Evolutionary conservation across 306 rosid species (phyloP), one percentile per base, ranked within the genome.

Genomic region (Aeschynomene evenia): DNA sequence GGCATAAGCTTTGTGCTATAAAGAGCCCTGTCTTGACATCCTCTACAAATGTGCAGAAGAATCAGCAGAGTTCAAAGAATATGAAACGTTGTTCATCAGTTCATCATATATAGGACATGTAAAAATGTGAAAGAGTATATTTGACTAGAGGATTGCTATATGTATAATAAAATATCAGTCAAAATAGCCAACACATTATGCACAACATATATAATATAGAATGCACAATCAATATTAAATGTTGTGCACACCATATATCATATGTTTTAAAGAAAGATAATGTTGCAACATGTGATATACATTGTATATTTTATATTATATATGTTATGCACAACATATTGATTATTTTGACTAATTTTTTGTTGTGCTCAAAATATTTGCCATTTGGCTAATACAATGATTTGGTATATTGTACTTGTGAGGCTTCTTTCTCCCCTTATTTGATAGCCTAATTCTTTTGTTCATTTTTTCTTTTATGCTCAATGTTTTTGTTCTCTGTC

Each of bases 1-100:
- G 87, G 79, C 92, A 84, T 37, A 86, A 79, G 77, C 83, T 89
- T 64, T 85, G 96, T 78, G 80, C 90, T 13, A 49, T 86, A 3
- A 86, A 85, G 71, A 83, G 79, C 70, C 85, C 91, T 22, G 81
- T 85, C 34, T 50, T 82, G 40, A 78, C 82, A 13, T 79, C 66
- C 70, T 75, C 85, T 18, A 60, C 60, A 11, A 67, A 68, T 75
- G 14, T 80, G 63, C 80, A 62, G 18, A 83, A 79, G 45, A 77
- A 55, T 80, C 81, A 39, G 72, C 16, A 53, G 50, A 40, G 48
- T 26, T 56, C 64, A 19, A 82, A 72, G 58, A 78, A 59, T 37
- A 83, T 71, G 75, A 71, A 82, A 28, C 72, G 53, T 34, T 51
- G 84, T 49, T 72, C 80, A 55, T 76, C 59, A 23, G 14, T 61